Percentiles rank a stretch among this genome's conserved stretches.
Conservation (phyloP, 441 rosid species). For the Kokia cookei region DNA sequence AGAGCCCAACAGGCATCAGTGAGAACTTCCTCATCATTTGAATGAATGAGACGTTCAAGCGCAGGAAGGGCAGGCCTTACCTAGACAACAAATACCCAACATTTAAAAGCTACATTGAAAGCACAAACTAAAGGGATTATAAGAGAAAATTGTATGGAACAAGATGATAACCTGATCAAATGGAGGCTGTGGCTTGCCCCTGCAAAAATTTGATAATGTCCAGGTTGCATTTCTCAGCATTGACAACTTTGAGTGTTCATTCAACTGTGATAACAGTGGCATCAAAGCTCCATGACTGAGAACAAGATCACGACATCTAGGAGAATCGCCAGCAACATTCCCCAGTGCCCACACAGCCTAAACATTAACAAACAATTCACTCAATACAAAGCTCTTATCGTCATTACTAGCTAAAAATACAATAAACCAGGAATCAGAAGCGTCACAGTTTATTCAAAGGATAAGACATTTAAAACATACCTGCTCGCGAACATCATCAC, state of each 20-base stretch:
- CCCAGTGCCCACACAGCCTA: constrained; percentile 78
- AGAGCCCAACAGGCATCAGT: constrained; percentile 78
- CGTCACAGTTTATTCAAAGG: background rate
- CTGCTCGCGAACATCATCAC: constrained; percentile 76
- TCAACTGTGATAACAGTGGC: constrained; percentile 55
- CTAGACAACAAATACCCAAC: constrained; percentile 21
- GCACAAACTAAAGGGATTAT: background rate
- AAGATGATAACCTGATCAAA: constrained; percentile 46
- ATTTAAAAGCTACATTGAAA: background rate
- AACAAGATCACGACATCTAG: constrained; percentile 64
- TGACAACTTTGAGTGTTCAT: constrained; percentile 64
- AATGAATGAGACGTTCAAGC: constrained; percentile 53
- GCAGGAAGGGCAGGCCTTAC: constrained; percentile 63
- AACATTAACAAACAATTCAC: background rate
- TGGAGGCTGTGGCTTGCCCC: constrained; percentile 73
- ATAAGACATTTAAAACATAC: constrained; percentile 16
- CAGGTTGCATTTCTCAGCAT: constrained; percentile 81
- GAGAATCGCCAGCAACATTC: constrained; percentile 74
- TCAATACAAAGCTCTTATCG: background rate
- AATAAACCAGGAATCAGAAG: background rate
- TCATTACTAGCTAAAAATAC: background rate
- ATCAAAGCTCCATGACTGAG: constrained; percentile 51
- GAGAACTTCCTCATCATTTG: constrained; percentile 65
- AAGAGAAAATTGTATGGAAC: background rate
- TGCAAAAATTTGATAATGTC: constrained; percentile 72